A percentile compares a stretch with the other conserved stretches of the same genome.
phyloP scores from a whole-genome alignment of 129 eudicot species.

The Erigeron canadensis region DNA sequence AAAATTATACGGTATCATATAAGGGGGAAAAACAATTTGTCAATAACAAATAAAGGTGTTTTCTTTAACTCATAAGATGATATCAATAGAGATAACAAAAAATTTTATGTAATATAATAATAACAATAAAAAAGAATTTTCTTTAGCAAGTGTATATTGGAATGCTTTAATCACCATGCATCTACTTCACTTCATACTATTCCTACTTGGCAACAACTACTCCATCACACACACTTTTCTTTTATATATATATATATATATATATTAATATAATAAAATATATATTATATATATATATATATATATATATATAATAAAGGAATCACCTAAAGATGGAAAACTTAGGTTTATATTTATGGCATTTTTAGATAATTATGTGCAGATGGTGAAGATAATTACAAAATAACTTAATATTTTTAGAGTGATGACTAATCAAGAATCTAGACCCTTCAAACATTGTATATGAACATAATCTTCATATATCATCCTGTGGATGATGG shows the following conservation, averaged over 20 bases:
- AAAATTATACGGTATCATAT: too few species aligned
- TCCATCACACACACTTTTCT: too few species aligned
- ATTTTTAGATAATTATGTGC: conserved; percentile 19
- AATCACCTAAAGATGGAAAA: conserved; percentile 52
- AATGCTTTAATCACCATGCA: conserved; percentile 74
- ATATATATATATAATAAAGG: too few species aligned
- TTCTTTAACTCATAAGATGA: too few species aligned
- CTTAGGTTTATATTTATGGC: conserved; percentile 32
- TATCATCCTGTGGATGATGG: conserved; percentile 57
- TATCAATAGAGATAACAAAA: too few species aligned
- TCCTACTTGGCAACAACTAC: conserved; percentile 70
- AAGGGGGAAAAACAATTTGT: too few species aligned
- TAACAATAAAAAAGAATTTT: conserved; percentile 40
- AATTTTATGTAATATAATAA: too few species aligned
- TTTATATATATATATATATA: too few species aligned
- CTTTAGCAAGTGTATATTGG: too few species aligned
- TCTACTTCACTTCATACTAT: conserved; percentile 55
- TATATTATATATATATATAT: too few species aligned
- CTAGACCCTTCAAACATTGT: conserved; percentile 38
- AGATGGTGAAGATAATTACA: conserved; percentile 47
- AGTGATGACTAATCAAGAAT: conserved; percentile 59
- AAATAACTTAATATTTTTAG: conserved; percentile 39
- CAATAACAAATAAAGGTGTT: not conserved
- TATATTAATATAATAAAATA: too few species aligned
- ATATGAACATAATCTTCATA: conserved; percentile 37